phyloP scores from a whole-genome alignment of 805 yeast genomes.

The Isabelozyma heimii region DNA sequence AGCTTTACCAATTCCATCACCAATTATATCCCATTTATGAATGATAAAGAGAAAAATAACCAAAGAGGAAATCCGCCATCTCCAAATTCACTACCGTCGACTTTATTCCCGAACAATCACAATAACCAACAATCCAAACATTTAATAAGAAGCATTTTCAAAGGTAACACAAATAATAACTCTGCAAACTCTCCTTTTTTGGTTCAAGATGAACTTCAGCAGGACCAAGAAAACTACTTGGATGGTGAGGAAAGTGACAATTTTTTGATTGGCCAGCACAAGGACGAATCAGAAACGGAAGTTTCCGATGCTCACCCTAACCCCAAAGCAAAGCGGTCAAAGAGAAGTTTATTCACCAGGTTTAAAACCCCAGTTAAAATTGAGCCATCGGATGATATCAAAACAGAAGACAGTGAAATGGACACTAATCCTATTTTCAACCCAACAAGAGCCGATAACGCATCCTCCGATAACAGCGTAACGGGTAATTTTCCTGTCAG shows the following conservation, averaged over 20 bases:
- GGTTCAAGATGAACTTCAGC: background rate
- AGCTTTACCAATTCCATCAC: conserved; percentile 35
- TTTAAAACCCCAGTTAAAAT: conserved; percentile 25
- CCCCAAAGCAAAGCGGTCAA: conserved; percentile 27
- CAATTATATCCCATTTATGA: conserved; percentile 42
- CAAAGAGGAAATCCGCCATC: conserved; percentile 10
- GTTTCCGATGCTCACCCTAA: conserved; percentile 10
- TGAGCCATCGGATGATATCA: conserved; percentile 2
- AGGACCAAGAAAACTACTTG: conserved; percentile 3
- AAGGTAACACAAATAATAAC: conserved; percentile 8
- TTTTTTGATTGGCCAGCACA: conserved; percentile 17
- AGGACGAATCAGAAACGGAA: conserved; percentile 14
- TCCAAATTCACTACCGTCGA: conserved; percentile 8
- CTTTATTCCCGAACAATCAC: conserved; percentile 1
- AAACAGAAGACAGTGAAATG: conserved; percentile 3
- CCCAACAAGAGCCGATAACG: conserved; percentile 6
- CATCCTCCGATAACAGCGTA: conserved; percentile 7
- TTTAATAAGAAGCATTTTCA: conserved; percentile 32
- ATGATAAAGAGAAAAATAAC: conserved; percentile 21
- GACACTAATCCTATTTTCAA: background rate
- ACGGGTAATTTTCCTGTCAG: conserved; percentile 12
- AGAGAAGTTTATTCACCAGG: conserved; percentile 37
- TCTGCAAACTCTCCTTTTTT: background rate
- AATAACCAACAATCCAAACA: conserved; percentile 24
- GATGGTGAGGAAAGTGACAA: conserved; percentile 4